Evolutionary conservation across 176 grass and related monocot species (phyloP), one percentile per base, ranked within the genome.

Genomic region (Paspalum vaginatum): DNA sequence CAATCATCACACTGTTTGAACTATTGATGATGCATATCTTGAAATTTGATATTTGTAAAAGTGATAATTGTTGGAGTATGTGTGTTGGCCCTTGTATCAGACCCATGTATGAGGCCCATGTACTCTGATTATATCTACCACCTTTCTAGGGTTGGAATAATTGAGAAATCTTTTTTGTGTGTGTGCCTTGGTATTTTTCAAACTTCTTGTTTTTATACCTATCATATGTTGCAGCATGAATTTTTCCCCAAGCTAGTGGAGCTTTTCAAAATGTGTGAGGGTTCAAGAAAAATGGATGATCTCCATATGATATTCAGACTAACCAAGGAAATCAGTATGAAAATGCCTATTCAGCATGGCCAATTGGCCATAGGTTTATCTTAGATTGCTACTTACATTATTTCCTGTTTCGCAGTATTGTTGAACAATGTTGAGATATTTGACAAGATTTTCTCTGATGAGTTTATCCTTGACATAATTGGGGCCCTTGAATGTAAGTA

Each of bases 291-390:
- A 77, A 85, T 85, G 45, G 74, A 89, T 89, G 83, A 69, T 68
- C 89, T 98, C 47, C 89, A 89, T 83, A 87, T 85, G 89, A 92
- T 94, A 59, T 94, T 90, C 85, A 89, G 81, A 94, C 84, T 98
- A 80, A 92, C 91, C 57, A 92, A 88, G 61, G 92, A 77, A 77
- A 90, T 92, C 44, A 89, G 95, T 98, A 89, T 86, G 95, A 89
- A 62, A 64, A 59, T 79, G 53, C 27, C 46, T 77, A 68, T 65
- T 83, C 86, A 83, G 65, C 85, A 63, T 85, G 50, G 10, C 32
- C 32, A 32, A 32, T 32, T 32, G 32, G 32, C 59, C 32, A 44
- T 75, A 55, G 24, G 13, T 70, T 70, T 81, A 45, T 56, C 77
- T 70, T 62, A 27, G 20, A 56, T 68, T 60, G 62, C 71, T 46